Evolutionary conservation across 371 early-diverging fungal species (phyloP).

Genomic region (Syncephalastrum monosporum): DNA sequence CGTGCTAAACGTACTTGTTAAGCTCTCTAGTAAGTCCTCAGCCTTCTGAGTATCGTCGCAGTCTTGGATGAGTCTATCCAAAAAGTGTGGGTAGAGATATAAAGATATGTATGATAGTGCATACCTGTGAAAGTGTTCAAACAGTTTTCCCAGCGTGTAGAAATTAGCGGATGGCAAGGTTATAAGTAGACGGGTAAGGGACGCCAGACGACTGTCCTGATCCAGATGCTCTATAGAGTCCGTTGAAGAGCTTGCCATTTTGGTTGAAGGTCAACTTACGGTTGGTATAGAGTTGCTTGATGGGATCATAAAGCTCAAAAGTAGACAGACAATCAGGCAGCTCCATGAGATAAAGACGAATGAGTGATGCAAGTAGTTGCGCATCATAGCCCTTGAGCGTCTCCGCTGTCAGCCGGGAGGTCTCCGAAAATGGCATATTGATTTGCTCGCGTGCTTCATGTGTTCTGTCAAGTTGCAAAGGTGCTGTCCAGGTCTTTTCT

Average conservation of each 20-base stretch:
- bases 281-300: slow-evolving; percentile 63
- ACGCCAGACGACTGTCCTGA: slow-evolving; percentile 35
- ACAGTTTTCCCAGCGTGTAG: slow-evolving; percentile 46
- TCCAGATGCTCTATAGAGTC: slow-evolving; percentile 28
- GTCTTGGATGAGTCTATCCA: neutral
- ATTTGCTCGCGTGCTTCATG: slow-evolving; percentile 64
- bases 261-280: slow-evolving; percentile 32
- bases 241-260: neutral
- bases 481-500: slow-evolving; percentile 55
- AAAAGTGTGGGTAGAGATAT: neutral
- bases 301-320: slow-evolving; percentile 73
- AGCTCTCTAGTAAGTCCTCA: slow-evolving; percentile 4
- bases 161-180: slow-evolving; percentile 54
- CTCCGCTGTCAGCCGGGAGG: slow-evolving; percentile 46
- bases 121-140: slow-evolving; percentile 50
- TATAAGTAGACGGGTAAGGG: slow-evolving; percentile 51
- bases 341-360: slow-evolving; percentile 72
- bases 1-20: slow-evolving; percentile 48
- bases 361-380: slow-evolving; percentile 56
- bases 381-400: slow-evolving; percentile 57
- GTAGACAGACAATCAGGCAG: slow-evolving; percentile 71
- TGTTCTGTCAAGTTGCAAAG: slow-evolving; percentile 56
- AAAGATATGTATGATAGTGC: neutral
- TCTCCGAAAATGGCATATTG: slow-evolving; percentile 30
- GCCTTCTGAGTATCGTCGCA: slow-evolving; percentile 6